Evolutionary conservation across 805 yeast genomes (phyloP), one percentile per base, ranked within the genome.

Genomic region (Brettanomyces bruxellensis): DNA sequence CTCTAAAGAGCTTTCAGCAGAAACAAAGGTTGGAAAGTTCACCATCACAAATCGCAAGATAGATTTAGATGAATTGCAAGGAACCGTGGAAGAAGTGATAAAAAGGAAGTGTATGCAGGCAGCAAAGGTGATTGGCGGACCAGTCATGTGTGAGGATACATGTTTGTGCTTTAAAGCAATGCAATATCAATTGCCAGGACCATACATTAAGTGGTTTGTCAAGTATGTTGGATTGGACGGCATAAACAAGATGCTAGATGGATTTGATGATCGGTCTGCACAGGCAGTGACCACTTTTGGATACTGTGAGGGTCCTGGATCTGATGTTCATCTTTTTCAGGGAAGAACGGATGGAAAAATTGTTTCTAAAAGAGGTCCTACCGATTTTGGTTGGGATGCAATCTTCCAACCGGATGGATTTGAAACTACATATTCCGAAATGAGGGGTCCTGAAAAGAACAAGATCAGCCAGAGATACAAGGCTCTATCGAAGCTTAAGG

Each of bases 81-180:
- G 96, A 30, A 67, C 91, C 23, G 75, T 89, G 42, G 82, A 81
- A 38, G 86, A 85, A 46, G 91, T 93, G 39, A 85, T 96, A 0
- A 72, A 70, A 40, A 86, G 81, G 58, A 93, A 93, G 62, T 87
- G 95, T 47, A 66, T 72, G 56, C 73, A 81, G 11, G 96, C 96
- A 2, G 84, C 91, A 5, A 58, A 63, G 11, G 59, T 76, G 7
- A 62, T 81, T 28, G 45, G 64, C 3, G 93, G 95, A 0, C 91
- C 98, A 0, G 97, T 88, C 0, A 71, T 93, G 47, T 96, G 90
- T 3, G 99, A 93, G 61, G 99, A 93, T 58, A 93, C 99, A 0
- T 90, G 95, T 44, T 74, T 93, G 37, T 86, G 84, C 4, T 93
- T 85, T 64, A 75, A 75, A 43, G 96, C 95, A 2, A 72, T 83